Conservation (phyloP, 2,329 filamentous ascomycete genomes). For the Mollisiaceae sp. region DNA sequence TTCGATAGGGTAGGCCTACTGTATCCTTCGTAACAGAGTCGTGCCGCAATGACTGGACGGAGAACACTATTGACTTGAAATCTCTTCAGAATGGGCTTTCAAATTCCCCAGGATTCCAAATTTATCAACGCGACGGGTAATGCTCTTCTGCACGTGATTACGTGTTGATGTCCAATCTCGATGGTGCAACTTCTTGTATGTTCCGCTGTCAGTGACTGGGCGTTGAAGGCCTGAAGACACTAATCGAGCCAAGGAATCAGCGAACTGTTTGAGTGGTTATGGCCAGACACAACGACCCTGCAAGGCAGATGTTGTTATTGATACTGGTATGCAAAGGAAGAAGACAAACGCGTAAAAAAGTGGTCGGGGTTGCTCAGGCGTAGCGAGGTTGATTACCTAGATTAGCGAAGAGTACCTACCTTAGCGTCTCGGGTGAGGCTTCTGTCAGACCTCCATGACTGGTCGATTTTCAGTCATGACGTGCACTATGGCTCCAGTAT, state of each 20-base stretch:
- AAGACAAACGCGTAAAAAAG: not conserved
- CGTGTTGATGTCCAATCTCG: not conserved
- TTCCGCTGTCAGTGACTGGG: not conserved
- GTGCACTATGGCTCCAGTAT: not conserved
- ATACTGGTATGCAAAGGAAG: not conserved
- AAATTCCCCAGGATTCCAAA: not conserved
- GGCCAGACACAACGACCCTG: too few species aligned
- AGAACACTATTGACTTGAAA: not conserved
- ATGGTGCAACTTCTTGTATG: not conserved
- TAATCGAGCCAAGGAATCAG: not conserved
- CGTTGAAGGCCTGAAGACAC: not conserved
- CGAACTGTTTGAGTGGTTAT: too few species aligned
- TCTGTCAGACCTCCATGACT: not conserved
- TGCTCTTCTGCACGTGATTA: not conserved
- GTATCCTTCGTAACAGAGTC: not conserved
- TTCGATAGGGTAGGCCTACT: too few species aligned
- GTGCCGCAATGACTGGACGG: too few species aligned
- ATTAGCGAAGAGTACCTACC: not conserved
- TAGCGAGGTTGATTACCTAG: constrained; percentile 4
- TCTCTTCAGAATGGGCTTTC: not conserved
- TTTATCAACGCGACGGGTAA: not conserved
- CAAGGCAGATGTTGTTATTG: not conserved
- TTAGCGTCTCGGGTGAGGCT: not conserved
- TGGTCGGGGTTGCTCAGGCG: not conserved
- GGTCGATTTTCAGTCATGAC: constrained; percentile 9